These are phyloP conservation scores for Acanthamoeba castellanii DNA, from an alignment of 208 protist species.

Conservation along the genomic window DNA sequence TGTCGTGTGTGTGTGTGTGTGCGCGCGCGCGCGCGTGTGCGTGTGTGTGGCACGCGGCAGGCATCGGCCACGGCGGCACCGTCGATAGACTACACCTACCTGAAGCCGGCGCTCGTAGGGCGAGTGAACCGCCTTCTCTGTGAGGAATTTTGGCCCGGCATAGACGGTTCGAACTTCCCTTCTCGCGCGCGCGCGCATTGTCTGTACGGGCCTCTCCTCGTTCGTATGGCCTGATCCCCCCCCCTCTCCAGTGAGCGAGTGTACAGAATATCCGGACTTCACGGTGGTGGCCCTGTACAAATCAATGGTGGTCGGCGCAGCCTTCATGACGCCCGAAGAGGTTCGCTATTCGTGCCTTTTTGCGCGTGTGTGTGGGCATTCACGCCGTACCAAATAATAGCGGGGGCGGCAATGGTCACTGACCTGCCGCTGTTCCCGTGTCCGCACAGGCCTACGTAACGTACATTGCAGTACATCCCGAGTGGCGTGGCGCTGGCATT, in stretches of 20 bases:
- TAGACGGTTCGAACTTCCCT: conserved; percentile 67
- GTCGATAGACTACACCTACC: conserved; percentile 84
- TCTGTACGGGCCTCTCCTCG: too few relatives aligned
- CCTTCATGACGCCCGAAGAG: conserved; percentile 83
- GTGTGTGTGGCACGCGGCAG: neutral
- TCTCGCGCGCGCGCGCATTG: neutral
- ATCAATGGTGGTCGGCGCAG: conserved; percentile 83
- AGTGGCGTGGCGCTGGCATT: conserved; percentile 83
- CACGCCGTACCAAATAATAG: neutral
- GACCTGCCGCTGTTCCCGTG: neutral
- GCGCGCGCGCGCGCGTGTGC: too few relatives aligned
- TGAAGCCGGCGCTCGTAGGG: conserved; percentile 74
- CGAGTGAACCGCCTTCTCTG: conserved; percentile 77
- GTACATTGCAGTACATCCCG: conserved; percentile 83
- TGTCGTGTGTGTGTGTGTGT: neutral
- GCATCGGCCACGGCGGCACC: neutral
- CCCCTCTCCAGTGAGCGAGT: conserved; percentile 77
- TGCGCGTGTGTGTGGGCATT: neutral
- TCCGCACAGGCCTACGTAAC: conserved; percentile 79
- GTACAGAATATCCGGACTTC: conserved; percentile 85
- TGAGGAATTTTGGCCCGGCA: conserved; percentile 84
- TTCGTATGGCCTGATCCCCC: neutral
- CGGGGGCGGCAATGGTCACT: neutral
- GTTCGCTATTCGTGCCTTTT: neutral
- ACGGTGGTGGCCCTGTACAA: conserved; percentile 83